Conservation (phyloP, 441 rosid genomes). For the Populus hybrid region DNA sequence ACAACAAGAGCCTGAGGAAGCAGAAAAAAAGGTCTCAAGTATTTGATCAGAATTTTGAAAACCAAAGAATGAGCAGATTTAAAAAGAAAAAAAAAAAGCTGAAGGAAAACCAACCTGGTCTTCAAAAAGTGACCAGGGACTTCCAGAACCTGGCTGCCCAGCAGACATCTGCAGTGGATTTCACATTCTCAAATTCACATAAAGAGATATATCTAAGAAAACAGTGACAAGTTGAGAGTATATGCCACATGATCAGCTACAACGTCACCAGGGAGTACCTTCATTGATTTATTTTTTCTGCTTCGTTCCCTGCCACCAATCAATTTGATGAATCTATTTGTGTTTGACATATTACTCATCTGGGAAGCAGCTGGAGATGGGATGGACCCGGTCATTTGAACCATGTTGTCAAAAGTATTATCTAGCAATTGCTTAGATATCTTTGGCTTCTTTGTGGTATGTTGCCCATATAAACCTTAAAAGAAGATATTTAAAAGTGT, state of each 20-base stretch:
- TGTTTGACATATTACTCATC: constrained; percentile 94
- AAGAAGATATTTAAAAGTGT: constrained; percentile 21
- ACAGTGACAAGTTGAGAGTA: constrained; percentile 19
- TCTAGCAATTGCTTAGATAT: constrained; percentile 63
- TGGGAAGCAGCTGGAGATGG: constrained; percentile 93
- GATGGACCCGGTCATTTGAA: constrained; percentile 52
- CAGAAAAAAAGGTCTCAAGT: constrained; percentile 19
- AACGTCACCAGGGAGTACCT: constrained; percentile 44
- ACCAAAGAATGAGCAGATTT: neutral
- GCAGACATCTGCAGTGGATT: constrained; percentile 59
- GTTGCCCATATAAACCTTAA: constrained; percentile 77
- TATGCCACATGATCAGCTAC: constrained; percentile 2
- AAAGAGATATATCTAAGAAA: constrained; percentile 14
- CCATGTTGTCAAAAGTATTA: constrained; percentile 56
- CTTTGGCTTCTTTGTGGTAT: constrained; percentile 72
- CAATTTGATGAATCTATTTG: constrained; percentile 67
- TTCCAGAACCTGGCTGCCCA: constrained; percentile 77
- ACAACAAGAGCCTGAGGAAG: constrained; percentile 92
- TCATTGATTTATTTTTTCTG: constrained; percentile 68
- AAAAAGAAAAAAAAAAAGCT: neutral
- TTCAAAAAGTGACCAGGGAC: constrained; percentile 93
- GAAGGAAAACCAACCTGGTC: constrained; percentile 69
- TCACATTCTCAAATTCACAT: constrained; percentile 22
- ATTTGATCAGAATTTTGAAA: constrained; percentile 11
- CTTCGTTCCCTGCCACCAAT: constrained; percentile 70